Conservation (phyloP, 164 flowering plant genomes). For the Houttuynia cordata region DNA sequence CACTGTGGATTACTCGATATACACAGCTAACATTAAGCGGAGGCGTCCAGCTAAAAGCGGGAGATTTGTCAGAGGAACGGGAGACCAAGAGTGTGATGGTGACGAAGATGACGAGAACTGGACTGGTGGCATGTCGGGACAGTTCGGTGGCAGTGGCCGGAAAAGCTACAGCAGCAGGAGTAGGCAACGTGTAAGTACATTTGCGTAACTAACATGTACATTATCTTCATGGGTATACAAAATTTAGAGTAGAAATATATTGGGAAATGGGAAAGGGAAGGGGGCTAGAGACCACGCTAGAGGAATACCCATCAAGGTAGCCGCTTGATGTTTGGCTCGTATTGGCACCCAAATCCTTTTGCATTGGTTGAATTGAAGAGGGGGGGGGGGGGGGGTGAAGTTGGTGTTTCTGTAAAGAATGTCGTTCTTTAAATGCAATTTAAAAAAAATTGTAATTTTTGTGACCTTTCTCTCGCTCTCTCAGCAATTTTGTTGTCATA, state of each 20-base stretch:
- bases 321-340: too few species aligned
- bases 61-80: conserved; percentile 19
- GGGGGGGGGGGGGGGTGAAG: too few species aligned
- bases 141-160: conserved; percentile 31
- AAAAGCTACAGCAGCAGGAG: conserved; percentile 25
- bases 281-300: too few species aligned
- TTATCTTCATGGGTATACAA: conserved; percentile 1
- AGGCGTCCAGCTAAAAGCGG: conserved; percentile 60
- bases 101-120: conserved; percentile 28
- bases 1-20: conserved; percentile 65
- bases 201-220: conserved; percentile 6
- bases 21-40: conserved; percentile 62
- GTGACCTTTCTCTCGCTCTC: too few species aligned
- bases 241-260: background rate
- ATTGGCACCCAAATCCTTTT: too few species aligned
- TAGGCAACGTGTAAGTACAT: conserved; percentile 27
- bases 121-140: conserved; percentile 27
- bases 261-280: background rate
- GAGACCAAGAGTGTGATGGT: conserved; percentile 39
- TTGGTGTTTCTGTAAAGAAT: too few species aligned
- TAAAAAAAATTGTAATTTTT: too few species aligned
- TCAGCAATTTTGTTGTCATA: too few species aligned
- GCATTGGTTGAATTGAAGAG: too few species aligned
- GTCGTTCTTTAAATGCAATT: too few species aligned
- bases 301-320: too few species aligned